Conservation (phyloP, 495 filamentous ascomycete species). For the Trichoderma virens region DNA sequence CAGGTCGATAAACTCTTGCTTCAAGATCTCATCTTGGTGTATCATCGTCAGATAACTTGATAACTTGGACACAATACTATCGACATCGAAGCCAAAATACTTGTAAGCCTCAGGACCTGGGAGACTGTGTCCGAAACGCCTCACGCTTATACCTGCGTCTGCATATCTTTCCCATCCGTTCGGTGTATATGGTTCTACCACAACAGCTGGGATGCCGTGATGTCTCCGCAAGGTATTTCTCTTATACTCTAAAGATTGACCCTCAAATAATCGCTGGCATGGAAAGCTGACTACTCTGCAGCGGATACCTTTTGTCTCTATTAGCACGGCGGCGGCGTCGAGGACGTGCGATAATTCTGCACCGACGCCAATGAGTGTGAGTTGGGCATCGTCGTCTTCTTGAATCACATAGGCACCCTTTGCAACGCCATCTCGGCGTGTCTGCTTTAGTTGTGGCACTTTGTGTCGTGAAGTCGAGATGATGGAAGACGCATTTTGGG, state of each 20-base stretch:
- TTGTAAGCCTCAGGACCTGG: constrained; percentile 46
- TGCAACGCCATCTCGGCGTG: constrained; percentile 71
- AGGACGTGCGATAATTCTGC: constrained; percentile 91
- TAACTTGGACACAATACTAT: constrained; percentile 37
- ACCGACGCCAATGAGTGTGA: constrained; percentile 91
- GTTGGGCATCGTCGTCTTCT: constrained; percentile 71
- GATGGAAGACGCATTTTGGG: constrained; percentile 83
- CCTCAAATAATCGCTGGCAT: constrained; percentile 95
- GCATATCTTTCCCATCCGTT: constrained; percentile 56
- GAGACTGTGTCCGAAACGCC: constrained; percentile 38
- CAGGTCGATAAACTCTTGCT: constrained; percentile 35
- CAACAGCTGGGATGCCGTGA: constrained; percentile 35
- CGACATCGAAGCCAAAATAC: constrained; percentile 44
- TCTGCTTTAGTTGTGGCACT: constrained; percentile 92
- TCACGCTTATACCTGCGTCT: constrained; percentile 42
- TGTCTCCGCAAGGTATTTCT: constrained; percentile 27
- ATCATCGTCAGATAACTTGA: constrained; percentile 35
- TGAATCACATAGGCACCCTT: constrained; percentile 91
- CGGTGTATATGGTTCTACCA: constrained; percentile 47
- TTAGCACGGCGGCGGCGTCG: constrained; percentile 81
- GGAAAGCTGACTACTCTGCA: constrained; percentile 93
- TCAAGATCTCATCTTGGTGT: constrained; percentile 23
- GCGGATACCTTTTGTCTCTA: constrained; percentile 76
- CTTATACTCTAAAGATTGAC: constrained; percentile 89
- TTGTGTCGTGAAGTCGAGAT: constrained; percentile 95